Evolutionary conservation across 306 rosid species (phyloP).

Genomic region (Vigna radiata): DNA sequence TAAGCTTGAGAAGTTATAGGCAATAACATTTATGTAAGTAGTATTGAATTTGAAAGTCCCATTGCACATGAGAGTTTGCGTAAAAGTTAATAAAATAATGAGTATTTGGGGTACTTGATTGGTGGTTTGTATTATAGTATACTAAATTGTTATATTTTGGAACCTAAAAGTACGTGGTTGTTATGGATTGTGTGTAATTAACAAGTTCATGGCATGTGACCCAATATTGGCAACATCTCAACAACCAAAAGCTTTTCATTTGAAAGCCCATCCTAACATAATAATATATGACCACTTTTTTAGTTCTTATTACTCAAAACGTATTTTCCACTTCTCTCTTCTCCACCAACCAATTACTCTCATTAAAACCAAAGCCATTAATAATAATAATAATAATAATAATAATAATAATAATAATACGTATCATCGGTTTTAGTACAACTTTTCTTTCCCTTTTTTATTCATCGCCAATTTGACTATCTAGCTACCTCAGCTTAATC

Average conservation of each 20-base stretch:
- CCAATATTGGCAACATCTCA: constrained; percentile 54
- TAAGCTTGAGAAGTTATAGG: neutral
- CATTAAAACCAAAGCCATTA: constrained; percentile 16
- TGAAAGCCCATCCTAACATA: constrained; percentile 2
- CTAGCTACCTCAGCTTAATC: neutral
- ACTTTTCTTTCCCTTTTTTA: neutral
- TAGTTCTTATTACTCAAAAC: neutral
- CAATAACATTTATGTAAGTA: neutral
- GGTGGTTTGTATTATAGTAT: neutral
- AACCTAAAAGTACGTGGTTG: constrained; percentile 30
- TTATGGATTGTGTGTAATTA: constrained; percentile 42
- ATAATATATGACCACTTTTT: neutral
- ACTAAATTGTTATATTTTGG: neutral
- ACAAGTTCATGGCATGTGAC: constrained; percentile 56
- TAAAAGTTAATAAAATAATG: neutral
- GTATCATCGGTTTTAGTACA: constrained; percentile 16
- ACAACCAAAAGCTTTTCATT: constrained; percentile 39
- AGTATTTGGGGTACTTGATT: neutral
- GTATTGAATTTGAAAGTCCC: neutral
- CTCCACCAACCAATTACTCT: constrained; percentile 49
- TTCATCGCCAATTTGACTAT: neutral
- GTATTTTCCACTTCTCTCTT: neutral
- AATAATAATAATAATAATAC: neutral
- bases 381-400: neutral
- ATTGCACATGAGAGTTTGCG: constrained; percentile 31